Base-by-base conservation (phyloP, 208 protist species). In the Endotrypanum monterogeii region DNA sequence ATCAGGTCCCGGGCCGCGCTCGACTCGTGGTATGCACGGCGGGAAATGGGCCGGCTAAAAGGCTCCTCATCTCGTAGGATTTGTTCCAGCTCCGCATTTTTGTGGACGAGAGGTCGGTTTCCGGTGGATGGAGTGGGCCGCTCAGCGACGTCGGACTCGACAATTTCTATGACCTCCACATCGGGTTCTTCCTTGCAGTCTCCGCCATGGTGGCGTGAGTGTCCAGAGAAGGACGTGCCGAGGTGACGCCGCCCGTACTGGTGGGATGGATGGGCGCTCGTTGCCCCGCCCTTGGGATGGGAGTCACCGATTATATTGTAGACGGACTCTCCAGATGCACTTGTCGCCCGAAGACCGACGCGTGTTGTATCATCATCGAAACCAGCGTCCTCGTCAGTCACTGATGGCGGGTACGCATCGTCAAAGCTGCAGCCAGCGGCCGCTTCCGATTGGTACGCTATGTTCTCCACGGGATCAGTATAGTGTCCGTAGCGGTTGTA, bases 1-100 rank as follows among this genome's bases (percentile, higher is more conserved):
- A 96, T 86, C 2, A 96, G 83, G 48, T 94, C 88, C 28, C 88
- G 86, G 44, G 89, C 88, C 7, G 86, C 80, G 57, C 77, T 85
- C 58, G 80, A 83, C 37, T 89, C 83, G 52, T 89, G 83, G 63
- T 80, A 87, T n/a, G 74, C 82, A 37, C 74, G 83, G 23, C 83
- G 79, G n/a, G 83, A 83, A 20, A 88, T 80, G 55, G 86, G 88
- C 9, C 86, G 76, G 63, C 81, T 90, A 62, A 93, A 93, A 60
- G 82, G 69, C 61, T 93, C 89, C 67, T 93, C 86, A 41, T 86
- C 66, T 3, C 78, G 82, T 71, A 93, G 79, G 7, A 93, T 60
- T 11, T 61, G 73, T 74, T 90, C 86, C 39, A 93, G 76, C 60
- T 81, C 73, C 3, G 82, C 65, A 61, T 93, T 74, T 58, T 92